Evolutionary conservation across 208 protist species (phyloP).

Genomic region (Entamoeba histolytica): DNA sequence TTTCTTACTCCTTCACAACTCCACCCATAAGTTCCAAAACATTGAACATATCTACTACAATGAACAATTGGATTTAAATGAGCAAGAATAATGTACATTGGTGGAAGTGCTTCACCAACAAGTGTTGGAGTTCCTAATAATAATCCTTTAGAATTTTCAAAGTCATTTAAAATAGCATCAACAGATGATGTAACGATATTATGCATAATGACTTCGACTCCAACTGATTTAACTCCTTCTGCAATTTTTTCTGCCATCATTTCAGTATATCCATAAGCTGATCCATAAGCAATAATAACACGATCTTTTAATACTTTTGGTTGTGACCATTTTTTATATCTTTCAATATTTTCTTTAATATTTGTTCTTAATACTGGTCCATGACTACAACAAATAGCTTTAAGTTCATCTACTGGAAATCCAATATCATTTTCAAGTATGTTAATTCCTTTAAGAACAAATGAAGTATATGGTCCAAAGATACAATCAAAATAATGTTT

Average conservation of each 20-base stretch:
- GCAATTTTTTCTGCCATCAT: constrained; percentile 14
- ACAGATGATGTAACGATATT: background rate
- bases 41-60: background rate
- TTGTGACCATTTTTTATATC: constrained; percentile 2
- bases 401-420: background rate
- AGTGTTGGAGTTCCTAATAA: constrained; percentile 15
- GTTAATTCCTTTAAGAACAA: background rate
- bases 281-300: constrained; percentile 4
- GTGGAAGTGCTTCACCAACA: constrained; percentile 13
- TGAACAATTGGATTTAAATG: background rate
- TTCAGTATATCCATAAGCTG: constrained; percentile 18
- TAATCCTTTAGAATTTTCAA: background rate
- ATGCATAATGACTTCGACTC: background rate
- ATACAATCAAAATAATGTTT: constrained; percentile 15
- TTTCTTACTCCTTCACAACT: background rate
- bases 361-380: constrained; percentile 1
- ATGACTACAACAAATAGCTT: constrained; percentile 8
- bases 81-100: background rate
- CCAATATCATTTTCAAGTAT: background rate
- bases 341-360: background rate
- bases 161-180: background rate
- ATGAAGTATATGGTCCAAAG: constrained; percentile 5
- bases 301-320: background rate
- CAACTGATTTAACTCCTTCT: background rate
- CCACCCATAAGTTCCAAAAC: constrained; percentile 21